Conservation (phyloP, 2,329 filamentous ascomycete genomes). For the Alternaria sp. region DNA sequence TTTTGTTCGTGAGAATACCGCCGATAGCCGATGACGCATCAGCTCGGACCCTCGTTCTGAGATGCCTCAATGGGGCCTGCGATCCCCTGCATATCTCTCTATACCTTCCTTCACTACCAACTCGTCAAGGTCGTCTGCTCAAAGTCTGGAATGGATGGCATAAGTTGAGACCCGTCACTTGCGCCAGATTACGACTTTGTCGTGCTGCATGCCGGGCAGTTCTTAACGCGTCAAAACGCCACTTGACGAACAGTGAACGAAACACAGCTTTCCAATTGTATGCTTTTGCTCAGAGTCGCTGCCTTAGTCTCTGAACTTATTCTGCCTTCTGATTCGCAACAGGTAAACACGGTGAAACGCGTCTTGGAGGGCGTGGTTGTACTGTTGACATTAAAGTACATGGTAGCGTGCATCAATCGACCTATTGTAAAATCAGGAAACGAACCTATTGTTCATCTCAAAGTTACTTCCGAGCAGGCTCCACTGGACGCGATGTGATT, state of each 20-base stretch:
- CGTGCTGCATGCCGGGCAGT: background rate
- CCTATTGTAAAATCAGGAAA: background rate
- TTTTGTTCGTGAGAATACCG: conserved; percentile 23
- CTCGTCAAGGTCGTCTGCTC: background rate
- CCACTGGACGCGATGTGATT: background rate
- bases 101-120: background rate
- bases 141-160: background rate
- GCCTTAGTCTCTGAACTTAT: background rate
- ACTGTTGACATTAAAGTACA: background rate
- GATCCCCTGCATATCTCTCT: background rate
- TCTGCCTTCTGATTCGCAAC: background rate
- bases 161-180: background rate
- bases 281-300: background rate
- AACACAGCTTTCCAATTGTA: background rate
- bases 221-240: background rate
- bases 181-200: background rate
- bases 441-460: background rate
- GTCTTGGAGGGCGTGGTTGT: background rate
- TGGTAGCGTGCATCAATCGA: background rate
- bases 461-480: background rate
- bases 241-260: background rate
- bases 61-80: background rate
- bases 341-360: background rate
- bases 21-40: conserved; percentile 34
- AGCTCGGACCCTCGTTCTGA: background rate